Evolutionary conservation across 1,284 basidiomycete species (phyloP).

Genomic region (Apiotrichum gamsii): DNA sequence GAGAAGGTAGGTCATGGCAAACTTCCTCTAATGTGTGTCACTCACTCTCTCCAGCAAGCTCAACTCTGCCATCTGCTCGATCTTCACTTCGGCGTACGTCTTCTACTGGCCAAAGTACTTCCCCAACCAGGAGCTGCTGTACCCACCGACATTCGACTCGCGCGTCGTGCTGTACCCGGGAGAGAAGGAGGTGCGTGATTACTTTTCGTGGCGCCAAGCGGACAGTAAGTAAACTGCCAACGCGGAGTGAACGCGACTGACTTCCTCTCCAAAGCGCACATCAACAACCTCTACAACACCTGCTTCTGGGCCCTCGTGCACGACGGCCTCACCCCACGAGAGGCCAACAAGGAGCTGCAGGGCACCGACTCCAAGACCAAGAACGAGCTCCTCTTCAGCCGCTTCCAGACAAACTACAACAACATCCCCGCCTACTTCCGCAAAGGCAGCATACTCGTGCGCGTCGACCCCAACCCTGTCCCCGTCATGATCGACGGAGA

Average conservation of each 20-base stretch:
- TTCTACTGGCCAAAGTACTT: slow-evolving; percentile 79
- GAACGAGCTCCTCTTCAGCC: slow-evolving; percentile 79
- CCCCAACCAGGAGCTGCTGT: slow-evolving; percentile 59
- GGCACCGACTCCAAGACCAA: slow-evolving; percentile 83
- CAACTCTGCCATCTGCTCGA: slow-evolving; percentile 75
- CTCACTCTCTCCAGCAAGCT: slow-evolving; percentile 61
- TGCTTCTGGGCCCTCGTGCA: slow-evolving; percentile 89
- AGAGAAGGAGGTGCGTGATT: slow-evolving; percentile 70
- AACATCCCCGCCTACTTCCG: slow-evolving; percentile 64
- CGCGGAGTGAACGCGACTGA: not conserved
- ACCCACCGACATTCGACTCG: slow-evolving; percentile 89
- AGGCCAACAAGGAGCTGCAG: slow-evolving; percentile 73
- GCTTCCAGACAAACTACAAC: slow-evolving; percentile 86
- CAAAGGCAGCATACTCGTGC: slow-evolving; percentile 79
- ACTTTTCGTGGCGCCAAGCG: slow-evolving; percentile 91
- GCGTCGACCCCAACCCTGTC: slow-evolving; percentile 37
- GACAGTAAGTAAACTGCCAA: slow-evolving; percentile 64
- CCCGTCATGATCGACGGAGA: slow-evolving; percentile 2
- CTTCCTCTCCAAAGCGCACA: slow-evolving; percentile 62
- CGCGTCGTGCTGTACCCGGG: slow-evolving; percentile 79
- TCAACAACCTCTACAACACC: slow-evolving; percentile 98
- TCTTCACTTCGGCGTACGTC: slow-evolving; percentile 89
- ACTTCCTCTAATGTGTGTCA: not conserved
- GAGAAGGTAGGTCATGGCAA: slow-evolving; percentile 54
- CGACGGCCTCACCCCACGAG: slow-evolving; percentile 64